A percentile compares a stretch with the other conserved stretches of the same genome.
phyloP scores from a whole-genome alignment of 371 early-diverging fungal genomes.

The Syncephalastrum monosporum region DNA sequence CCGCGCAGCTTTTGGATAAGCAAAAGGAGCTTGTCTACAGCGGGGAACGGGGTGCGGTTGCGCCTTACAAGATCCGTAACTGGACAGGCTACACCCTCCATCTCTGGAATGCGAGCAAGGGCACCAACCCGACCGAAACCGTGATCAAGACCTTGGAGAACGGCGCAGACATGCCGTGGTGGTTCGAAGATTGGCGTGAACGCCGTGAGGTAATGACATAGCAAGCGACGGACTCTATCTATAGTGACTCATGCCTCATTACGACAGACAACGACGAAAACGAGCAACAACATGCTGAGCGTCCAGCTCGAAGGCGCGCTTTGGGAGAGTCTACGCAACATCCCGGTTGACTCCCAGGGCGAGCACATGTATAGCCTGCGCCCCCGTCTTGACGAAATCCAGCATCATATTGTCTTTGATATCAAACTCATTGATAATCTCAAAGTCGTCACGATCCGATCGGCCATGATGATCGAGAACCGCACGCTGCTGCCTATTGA shows the following conservation, averaged over 20 bases:
- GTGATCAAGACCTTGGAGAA: slow-evolving; percentile 68
- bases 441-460: slow-evolving; percentile 92
- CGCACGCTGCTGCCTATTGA: slow-evolving; percentile 78
- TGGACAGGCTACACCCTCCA: slow-evolving; percentile 87
- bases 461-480: slow-evolving; percentile 81
- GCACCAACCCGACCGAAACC: slow-evolving; percentile 56
- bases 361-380: slow-evolving; percentile 72
- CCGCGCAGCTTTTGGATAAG: slow-evolving; percentile 53
- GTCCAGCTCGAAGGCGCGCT: slow-evolving; percentile 83
- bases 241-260: not conserved
- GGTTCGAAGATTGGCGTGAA: slow-evolving; percentile 95
- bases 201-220: slow-evolving; percentile 71
- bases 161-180: slow-evolving; percentile 83
- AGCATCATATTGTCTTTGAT: slow-evolving; percentile 86
- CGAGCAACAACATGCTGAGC: slow-evolving; percentile 70
- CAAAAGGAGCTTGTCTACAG: slow-evolving; percentile 31
- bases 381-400: slow-evolving; percentile 75
- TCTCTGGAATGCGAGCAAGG: slow-evolving; percentile 78
- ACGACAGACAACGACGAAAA: slow-evolving; percentile 14
- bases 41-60: slow-evolving; percentile 47
- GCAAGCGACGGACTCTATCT: not conserved
- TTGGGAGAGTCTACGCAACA: slow-evolving; percentile 89
- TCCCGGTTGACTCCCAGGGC: slow-evolving; percentile 89
- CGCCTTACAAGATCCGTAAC: slow-evolving; percentile 87
- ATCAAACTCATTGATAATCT: slow-evolving; percentile 82